These are phyloP conservation scores for Pichia sp. DNA, from an alignment of 1,139 yeast species.

Conservation along the genomic window DNA sequence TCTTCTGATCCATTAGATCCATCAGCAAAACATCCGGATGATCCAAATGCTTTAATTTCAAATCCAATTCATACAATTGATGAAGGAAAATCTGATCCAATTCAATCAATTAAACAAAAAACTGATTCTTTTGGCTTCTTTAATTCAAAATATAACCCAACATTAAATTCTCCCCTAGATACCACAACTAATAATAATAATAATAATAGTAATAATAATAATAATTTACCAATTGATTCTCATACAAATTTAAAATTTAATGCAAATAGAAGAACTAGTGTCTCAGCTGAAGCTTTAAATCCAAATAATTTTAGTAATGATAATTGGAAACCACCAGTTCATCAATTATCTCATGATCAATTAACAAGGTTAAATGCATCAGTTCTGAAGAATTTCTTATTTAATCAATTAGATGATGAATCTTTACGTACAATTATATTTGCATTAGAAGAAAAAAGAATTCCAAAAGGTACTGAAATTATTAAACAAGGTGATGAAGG, in stretches of 20 bases:
- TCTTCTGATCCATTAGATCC: conserved; percentile 13
- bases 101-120: background rate
- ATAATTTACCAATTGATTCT: too few relatives aligned
- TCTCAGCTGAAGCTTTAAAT: conserved; percentile 71
- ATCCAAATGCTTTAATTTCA: background rate
- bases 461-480: conserved; percentile 55
- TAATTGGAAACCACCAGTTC: conserved; percentile 69
- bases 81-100: background rate
- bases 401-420: conserved; percentile 66
- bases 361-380: conserved; percentile 60
- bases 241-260: conserved; percentile 34
- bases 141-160: conserved; percentile 1
- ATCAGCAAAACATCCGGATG: conserved; percentile 1
- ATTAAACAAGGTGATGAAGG: conserved; percentile 96
- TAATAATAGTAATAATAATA: background rate
- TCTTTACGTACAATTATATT: conserved; percentile 71
- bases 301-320: conserved; percentile 52
- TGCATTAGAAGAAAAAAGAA: conserved; percentile 70
- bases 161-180: too few relatives aligned
- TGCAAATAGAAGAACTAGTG: conserved; percentile 81
- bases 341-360: conserved; percentile 60
- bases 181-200: background rate
- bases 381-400: conserved; percentile 76
- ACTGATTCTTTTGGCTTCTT: background rate
- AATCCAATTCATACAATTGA: background rate